Conservation (phyloP, 306 rosid species). For the Gastrolobium villosum region DNA sequence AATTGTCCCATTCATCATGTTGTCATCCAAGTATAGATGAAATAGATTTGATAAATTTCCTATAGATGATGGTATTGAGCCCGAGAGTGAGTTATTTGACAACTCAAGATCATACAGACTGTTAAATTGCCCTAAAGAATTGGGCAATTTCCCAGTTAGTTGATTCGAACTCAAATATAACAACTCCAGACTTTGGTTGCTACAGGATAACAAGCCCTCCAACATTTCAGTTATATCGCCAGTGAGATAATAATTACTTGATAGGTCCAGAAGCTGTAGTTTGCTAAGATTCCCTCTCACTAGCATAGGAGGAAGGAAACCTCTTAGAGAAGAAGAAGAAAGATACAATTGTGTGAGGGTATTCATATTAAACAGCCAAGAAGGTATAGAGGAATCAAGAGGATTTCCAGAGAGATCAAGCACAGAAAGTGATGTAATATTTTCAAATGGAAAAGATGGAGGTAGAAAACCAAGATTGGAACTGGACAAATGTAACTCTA, state of each 20-base stretch:
- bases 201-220: slow-evolving; percentile 29
- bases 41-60: too few relatives aligned
- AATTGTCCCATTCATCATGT: too few relatives aligned
- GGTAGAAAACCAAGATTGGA: slow-evolving; percentile 21
- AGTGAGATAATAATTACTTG: not conserved
- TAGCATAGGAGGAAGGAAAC: not conserved
- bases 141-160: slow-evolving; percentile 5
- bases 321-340: not conserved
- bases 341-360: not conserved
- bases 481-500: slow-evolving; percentile 25
- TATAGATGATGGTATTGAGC: slow-evolving; percentile 40
- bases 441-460: slow-evolving; percentile 10
- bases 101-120: not conserved
- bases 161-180: not conserved
- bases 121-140: slow-evolving; percentile 18
- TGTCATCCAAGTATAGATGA: too few relatives aligned
- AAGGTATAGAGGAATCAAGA: slow-evolving; percentile 23
- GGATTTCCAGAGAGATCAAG: slow-evolving; percentile 30
- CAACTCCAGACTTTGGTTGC: slow-evolving; percentile 9
- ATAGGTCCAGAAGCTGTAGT: not conserved
- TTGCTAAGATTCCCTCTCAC: slow-evolving; percentile 36
- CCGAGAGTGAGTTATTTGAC: slow-evolving; percentile 17
- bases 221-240: slow-evolving; percentile 22
- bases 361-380: slow-evolving; percentile 24
- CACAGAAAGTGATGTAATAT: slow-evolving; percentile 32